These are phyloP conservation scores for Leishmania guyanensis DNA, from an alignment of 208 protist species.

Conservation along the genomic window DNA sequence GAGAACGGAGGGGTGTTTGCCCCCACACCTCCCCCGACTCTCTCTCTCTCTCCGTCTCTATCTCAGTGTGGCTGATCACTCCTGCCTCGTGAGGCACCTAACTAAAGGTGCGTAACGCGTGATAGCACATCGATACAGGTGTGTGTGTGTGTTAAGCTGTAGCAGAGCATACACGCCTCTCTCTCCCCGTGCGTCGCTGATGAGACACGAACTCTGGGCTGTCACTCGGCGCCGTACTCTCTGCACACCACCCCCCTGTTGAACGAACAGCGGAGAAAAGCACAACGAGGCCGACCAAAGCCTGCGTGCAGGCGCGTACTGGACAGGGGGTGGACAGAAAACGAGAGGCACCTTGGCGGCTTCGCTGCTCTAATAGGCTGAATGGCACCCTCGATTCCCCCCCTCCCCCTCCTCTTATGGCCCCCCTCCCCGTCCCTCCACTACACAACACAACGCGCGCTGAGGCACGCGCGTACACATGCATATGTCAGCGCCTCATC, in stretches of 20 bases:
- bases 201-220: neutral
- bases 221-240: neutral
- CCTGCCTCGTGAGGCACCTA: conserved; percentile 4
- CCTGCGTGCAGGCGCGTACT: neutral
- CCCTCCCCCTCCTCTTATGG: neutral
- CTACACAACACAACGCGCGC: neutral
- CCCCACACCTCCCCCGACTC: neutral
- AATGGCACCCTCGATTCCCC: neutral
- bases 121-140: neutral
- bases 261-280: neutral
- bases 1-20: neutral
- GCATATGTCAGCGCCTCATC: neutral
- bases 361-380: neutral
- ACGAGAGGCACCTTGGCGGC: neutral
- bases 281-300: neutral
- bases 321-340: neutral
- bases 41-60: conserved; percentile 1
- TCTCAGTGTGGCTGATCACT: conserved; percentile 5
- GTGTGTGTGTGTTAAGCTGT: neutral
- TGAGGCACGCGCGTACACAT: neutral
- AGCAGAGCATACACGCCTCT: neutral
- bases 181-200: neutral
- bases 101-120: neutral
- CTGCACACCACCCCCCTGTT: neutral
- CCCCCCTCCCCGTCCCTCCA: neutral